phyloP scores from a whole-genome alignment of 169 alveolate species.

The Amoebophrya sp. region DNA sequence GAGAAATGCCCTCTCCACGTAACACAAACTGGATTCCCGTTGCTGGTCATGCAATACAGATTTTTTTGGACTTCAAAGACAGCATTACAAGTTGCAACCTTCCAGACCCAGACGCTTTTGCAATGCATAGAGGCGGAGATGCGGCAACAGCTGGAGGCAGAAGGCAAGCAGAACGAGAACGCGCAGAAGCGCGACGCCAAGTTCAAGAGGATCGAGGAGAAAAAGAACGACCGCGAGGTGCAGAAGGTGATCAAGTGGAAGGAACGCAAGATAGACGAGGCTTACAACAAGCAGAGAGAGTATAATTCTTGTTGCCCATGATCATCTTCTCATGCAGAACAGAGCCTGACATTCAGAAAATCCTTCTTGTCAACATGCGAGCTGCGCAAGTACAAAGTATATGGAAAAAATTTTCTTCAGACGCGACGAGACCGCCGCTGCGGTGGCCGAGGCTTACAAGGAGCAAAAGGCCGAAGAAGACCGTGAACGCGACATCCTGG shows the following conservation, averaged over 20 bases:
- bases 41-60: too few relatives aligned
- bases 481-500: background rate
- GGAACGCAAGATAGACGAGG: background rate
- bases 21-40: too few relatives aligned
- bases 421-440: background rate
- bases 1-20: too few relatives aligned
- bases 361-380: too few relatives aligned
- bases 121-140: conserved; percentile 22
- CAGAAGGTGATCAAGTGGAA: background rate
- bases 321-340: too few relatives aligned
- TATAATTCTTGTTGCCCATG: too few relatives aligned
- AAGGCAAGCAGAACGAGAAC: background rate
- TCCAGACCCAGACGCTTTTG: too few relatives aligned
- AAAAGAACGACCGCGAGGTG: background rate
- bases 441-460: background rate
- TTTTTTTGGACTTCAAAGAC: too few relatives aligned
- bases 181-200: background rate
- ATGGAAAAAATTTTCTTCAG: background rate
- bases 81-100: too few relatives aligned
- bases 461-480: background rate
- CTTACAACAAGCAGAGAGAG: background rate
- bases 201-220: background rate
- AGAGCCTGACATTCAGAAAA: too few relatives aligned
- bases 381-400: too few relatives aligned
- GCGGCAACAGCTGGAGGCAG: background rate